These are phyloP conservation scores for Tolypocladium album DNA, from an alignment of 2,329 filamentous ascomycete species.

Conservation along the genomic window DNA sequence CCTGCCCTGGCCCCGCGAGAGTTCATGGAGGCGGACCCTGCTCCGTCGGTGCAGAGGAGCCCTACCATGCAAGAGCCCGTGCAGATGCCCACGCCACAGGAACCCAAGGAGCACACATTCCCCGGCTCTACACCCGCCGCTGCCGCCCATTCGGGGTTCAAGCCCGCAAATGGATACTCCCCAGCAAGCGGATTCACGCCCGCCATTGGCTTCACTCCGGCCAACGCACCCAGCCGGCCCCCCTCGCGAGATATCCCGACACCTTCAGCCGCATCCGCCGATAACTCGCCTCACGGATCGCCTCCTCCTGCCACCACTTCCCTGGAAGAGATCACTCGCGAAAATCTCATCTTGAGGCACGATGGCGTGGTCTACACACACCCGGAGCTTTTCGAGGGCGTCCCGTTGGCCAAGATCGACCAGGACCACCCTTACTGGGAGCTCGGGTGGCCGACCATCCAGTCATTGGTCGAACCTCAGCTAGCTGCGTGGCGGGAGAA, in stretches of 20 bases:
- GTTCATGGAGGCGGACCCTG: not conserved
- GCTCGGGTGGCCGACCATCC: conserved; percentile 36
- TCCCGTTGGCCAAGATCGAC: conserved; percentile 41
- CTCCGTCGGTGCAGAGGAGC: conserved; percentile 4
- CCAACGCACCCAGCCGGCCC: conserved; percentile 16
- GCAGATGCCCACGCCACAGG: conserved; percentile 15
- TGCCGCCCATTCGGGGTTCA: not conserved
- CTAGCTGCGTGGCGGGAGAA: conserved; percentile 38
- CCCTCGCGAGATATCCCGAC: conserved; percentile 17
- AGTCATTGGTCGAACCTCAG: conserved; percentile 28
- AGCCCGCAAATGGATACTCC: not conserved
- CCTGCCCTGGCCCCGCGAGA: not conserved
- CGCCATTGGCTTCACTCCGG: conserved; percentile 19
- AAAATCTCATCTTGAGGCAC: conserved; percentile 33
- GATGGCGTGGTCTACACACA: conserved; percentile 38
- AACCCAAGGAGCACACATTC: conserved; percentile 9
- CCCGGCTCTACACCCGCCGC: not conserved
- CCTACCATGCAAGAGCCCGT: conserved; percentile 10
- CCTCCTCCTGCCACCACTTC: conserved; percentile 5
- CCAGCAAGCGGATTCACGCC: not conserved
- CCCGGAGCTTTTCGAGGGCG: conserved; percentile 40
- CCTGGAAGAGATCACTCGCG: conserved; percentile 29
- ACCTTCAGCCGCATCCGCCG: conserved; percentile 14
- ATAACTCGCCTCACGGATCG: conserved; percentile 13
- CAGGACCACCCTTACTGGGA: conserved; percentile 45